Evolutionary conservation across 2,329 filamentous ascomycete genomes (phyloP).

Genomic region (Laburnicola sp.): DNA sequence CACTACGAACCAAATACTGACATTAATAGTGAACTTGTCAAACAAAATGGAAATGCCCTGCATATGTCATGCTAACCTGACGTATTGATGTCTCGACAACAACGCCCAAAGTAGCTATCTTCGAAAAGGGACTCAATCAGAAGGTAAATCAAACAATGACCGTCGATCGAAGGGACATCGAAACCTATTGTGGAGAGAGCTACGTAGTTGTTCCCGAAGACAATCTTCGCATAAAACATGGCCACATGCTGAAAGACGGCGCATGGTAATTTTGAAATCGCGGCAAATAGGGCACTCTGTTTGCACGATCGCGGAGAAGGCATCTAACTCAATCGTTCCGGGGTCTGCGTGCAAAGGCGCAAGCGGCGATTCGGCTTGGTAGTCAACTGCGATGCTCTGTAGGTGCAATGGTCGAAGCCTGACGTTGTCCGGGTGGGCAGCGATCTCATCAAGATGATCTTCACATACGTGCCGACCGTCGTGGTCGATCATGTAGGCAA

Average conservation of each 20-base stretch:
- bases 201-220: not conserved
- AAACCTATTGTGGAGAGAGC: not conserved
- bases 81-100: no score
- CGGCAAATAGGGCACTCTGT: slow-evolving; percentile 3
- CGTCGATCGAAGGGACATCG: slow-evolving; percentile 2
- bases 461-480: not conserved
- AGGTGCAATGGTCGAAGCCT: not conserved
- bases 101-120: no score
- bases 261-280: not conserved
- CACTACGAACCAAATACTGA: no score
- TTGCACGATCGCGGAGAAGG: not conserved
- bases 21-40: no score
- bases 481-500: not conserved
- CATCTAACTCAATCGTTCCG: not conserved
- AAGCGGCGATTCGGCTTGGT: not conserved
- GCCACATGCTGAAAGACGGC: not conserved
- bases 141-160: not conserved
- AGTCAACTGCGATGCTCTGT: not conserved
- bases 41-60: no score
- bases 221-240: slow-evolving; percentile 4
- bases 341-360: not conserved
- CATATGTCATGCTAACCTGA: no score
- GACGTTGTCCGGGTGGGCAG: not conserved
- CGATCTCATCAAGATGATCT: not conserved
- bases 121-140: no score